Base-by-base conservation (phyloP, 2,329 filamentous ascomycete species). In the Cercospora sp. region DNA sequence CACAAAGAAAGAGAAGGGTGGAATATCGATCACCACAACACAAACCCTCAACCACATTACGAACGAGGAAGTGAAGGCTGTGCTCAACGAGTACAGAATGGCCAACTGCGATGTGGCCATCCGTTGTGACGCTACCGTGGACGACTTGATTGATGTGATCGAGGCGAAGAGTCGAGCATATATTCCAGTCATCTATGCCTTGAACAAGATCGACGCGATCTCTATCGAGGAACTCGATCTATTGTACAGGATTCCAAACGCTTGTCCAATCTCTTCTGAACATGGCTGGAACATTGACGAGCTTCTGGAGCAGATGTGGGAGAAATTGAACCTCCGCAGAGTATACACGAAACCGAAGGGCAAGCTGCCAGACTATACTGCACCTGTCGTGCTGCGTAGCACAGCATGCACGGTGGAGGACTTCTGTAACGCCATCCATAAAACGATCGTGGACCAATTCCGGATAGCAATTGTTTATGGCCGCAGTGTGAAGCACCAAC, bases 281-380 rank as follows among this genome's bases (percentile, higher is more conserved):
- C 83, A 84, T 78, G 95, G 95, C 66, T 99, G 95, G 95, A 99
- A 99, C 81, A 82, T 99, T 69, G 95, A 99, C 79, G 95, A 99
- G 84, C 84, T 99, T 72, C 87, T 99, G 84, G 95, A 98, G 83
- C 89, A 91, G 79, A 98, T 98, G 95, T 98, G 95, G 95, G 94
- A 97, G 66, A 97, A 97, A 81, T 87, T 99, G 75, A 92, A 91
- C 77, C 86, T 99, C 69, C 90, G 92, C 75, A 88, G 95, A 75
- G 91, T 99, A 57, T 99, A 99, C 83, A 99, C 95, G 67, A 99
- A 99, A 83, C 95, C 95, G 69, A 98, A 99, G 84, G 95, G 95
- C 71, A 93, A 90, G 80, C 86, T 93, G 81, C 95, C 95, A 16
- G 95, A 99, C 81, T 99, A 99, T 82, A 89, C 89, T 67, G 85